A percentile compares a stretch with the other conserved stretches of the same genome.
These are phyloP conservation scores for Poa annua DNA, from an alignment of 176 grass and related monocot species.

Conservation along the genomic window DNA sequence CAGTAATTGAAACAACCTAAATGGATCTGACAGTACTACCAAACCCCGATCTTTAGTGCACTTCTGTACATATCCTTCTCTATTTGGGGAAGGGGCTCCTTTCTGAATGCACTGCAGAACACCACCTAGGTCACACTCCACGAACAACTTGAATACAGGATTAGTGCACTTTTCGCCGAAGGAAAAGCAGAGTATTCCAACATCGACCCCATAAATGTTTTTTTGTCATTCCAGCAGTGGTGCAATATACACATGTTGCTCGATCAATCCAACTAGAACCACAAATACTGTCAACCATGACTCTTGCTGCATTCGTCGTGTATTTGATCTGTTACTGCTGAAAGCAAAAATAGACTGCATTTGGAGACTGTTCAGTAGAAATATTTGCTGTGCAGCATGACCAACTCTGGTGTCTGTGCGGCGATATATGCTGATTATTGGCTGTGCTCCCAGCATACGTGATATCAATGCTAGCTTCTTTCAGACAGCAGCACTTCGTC, in stretches of 20 bases:
- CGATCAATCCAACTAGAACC: slow-evolving; percentile 9
- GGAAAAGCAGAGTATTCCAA: not conserved
- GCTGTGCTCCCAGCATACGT: not conserved
- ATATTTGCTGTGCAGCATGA: slow-evolving; percentile 1
- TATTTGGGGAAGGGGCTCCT: not conserved
- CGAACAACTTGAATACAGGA: not conserved
- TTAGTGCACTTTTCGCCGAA: slow-evolving; percentile 4
- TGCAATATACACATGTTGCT: not conserved
- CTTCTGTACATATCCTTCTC: not conserved
- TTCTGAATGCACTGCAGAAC: slow-evolving; percentile 10
- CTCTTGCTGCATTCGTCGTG: not conserved
- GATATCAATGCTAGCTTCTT: not conserved
- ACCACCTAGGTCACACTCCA: not conserved
- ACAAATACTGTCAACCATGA: not conserved
- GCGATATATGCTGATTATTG: not conserved
- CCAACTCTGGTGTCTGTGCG: not conserved
- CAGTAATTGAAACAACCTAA: slow-evolving; percentile 5
- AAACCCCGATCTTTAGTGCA: not conserved
- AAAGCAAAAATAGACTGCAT: not conserved
- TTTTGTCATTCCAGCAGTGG: not conserved
- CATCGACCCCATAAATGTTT: not conserved
- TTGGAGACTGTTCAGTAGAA: slow-evolving; percentile 3
- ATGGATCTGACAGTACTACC: not conserved
- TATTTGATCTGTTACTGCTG: not conserved
- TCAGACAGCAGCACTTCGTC: not conserved